phyloP scores from a whole-genome alignment of 2,329 filamentous ascomycete species.

The Lachnum nothofagi region DNA sequence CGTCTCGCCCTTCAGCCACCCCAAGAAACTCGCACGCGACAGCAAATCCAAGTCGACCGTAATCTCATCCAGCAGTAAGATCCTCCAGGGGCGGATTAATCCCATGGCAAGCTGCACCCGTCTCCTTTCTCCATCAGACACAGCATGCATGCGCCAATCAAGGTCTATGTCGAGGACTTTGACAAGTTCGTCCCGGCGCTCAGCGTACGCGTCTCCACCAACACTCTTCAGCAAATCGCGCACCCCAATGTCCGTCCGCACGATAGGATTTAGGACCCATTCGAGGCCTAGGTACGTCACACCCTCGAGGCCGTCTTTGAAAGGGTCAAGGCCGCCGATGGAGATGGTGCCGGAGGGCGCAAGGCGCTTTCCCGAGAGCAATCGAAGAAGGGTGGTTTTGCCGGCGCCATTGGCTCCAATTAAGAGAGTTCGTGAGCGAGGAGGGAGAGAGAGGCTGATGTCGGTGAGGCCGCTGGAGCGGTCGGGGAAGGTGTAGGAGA shows the following conservation, averaged over 20 bases:
- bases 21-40: conserved; percentile 75
- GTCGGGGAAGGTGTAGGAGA: conserved; percentile 88
- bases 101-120: conserved; percentile 97
- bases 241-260: conserved; percentile 90
- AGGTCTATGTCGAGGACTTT: conserved; percentile 86
- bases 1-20: conserved; percentile 82
- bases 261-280: conserved; percentile 96
- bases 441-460: conserved; percentile 70
- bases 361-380: conserved; percentile 91
- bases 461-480: conserved; percentile 71
- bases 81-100: conserved; percentile 81
- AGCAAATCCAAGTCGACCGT: conserved; percentile 93
- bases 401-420: conserved; percentile 96
- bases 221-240: conserved; percentile 77
- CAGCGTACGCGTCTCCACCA: conserved; percentile 77
- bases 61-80: conserved; percentile 90
- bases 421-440: conserved; percentile 79
- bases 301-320: conserved; percentile 82
- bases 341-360: conserved; percentile 69
- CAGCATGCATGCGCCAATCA: conserved; percentile 90
- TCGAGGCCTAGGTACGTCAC: conserved; percentile 96
- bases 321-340: conserved; percentile 83
- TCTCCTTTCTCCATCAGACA: conserved; percentile 85
- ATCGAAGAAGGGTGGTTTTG: conserved; percentile 88
- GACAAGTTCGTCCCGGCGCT: conserved; percentile 80